Conservation (phyloP, 208 protist species). For the Porcisia deanei region DNA sequence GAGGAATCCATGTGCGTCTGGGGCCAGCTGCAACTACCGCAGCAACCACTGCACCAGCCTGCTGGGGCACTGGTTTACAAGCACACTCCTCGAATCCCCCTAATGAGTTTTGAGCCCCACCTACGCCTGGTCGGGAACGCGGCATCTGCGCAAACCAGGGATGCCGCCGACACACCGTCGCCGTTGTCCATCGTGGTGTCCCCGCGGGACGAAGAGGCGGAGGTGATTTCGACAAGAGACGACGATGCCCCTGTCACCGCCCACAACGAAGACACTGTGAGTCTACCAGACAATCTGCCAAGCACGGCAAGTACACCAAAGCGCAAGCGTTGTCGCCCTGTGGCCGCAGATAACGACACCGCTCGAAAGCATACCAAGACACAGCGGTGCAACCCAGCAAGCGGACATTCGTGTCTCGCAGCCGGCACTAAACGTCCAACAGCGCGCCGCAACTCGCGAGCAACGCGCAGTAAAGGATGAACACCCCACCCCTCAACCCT, state of each 20-base stretch:
- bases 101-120: not conserved
- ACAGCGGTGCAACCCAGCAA: not conserved
- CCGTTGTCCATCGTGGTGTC: slow-evolving; percentile 9
- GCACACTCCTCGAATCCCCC: not conserved
- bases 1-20: slow-evolving; percentile 41
- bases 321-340: slow-evolving; percentile 17
- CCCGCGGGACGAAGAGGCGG: slow-evolving; percentile 6
- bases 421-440: not conserved
- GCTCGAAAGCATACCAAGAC: not conserved
- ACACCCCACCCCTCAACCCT: not conserved
- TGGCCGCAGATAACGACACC: not conserved
- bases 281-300: not conserved
- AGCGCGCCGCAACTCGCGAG: slow-evolving; percentile 1
- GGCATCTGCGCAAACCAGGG: not conserved
- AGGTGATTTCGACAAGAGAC: not conserved
- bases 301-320: slow-evolving; percentile 3
- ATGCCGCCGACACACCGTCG: not conserved
- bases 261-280: not conserved
- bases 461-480: not conserved
- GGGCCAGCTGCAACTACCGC: slow-evolving; percentile 10
- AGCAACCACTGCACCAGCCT: not conserved
- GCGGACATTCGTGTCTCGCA: not conserved
- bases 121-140: not conserved
- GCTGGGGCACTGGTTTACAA: not conserved
- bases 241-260: not conserved